Evolutionary conservation across 1,284 basidiomycete genomes (phyloP).

Genomic region (Cerioporus squamosus): DNA sequence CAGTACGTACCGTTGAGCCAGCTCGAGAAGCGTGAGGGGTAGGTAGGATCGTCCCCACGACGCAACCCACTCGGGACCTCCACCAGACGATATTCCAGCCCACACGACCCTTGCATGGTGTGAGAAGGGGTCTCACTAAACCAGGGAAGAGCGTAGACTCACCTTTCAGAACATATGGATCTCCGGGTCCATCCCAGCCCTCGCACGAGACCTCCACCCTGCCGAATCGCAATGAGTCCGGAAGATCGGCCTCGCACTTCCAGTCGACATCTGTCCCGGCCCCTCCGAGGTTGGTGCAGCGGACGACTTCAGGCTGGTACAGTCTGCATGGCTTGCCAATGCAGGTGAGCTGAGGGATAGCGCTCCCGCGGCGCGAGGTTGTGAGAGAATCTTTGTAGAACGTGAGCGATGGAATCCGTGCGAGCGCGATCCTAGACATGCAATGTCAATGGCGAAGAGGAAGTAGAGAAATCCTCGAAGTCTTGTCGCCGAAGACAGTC

Average conservation of each 20-base stretch:
- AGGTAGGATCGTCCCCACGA: conserved; percentile 25
- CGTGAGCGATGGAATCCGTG: conserved; percentile 74
- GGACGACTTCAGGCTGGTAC: conserved; percentile 85
- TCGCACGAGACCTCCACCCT: conserved; percentile 87
- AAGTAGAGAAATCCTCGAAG: not conserved
- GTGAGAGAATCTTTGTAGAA: conserved; percentile 80
- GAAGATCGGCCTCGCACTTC: conserved; percentile 92
- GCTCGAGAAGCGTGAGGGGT: conserved; percentile 23
- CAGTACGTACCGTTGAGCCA: conserved; percentile 25
- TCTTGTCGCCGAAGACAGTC: not conserved
- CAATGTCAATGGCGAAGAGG: not conserved
- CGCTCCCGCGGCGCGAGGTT: conserved; percentile 61
- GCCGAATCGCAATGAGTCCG: conserved; percentile 80
- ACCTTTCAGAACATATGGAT: conserved; percentile 87
- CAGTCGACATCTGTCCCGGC: conserved; percentile 80
- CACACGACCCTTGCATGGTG: conserved; percentile 70
- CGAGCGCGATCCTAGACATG: conserved; percentile 74
- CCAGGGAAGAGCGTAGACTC: conserved; percentile 15
- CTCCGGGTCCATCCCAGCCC: conserved; percentile 82
- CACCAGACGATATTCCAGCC: conserved; percentile 78
- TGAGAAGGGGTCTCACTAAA: not conserved
- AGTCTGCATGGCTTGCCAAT: conserved; percentile 76
- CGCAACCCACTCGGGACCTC: conserved; percentile 60
- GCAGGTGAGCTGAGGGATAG: conserved; percentile 82
- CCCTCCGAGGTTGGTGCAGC: conserved; percentile 82